Evolutionary conservation across 1,284 basidiomycete genomes (phyloP).

Genomic region (Rhodofomes roseus): DNA sequence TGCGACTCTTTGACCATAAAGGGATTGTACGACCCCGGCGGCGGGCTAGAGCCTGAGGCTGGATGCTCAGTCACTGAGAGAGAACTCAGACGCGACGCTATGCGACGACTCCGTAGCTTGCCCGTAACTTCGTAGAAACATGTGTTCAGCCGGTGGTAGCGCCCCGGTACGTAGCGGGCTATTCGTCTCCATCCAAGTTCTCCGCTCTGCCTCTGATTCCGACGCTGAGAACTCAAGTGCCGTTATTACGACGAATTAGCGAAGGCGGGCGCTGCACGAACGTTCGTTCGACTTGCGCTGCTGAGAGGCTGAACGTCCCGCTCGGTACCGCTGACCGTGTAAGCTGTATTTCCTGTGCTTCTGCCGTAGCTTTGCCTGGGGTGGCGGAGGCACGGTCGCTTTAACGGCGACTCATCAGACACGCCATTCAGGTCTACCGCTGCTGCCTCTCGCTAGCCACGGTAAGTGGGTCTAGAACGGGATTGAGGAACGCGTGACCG

Average conservation of each 20-base stretch:
- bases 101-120: too few species aligned
- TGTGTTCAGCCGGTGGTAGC: neutral
- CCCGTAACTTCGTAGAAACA: too few species aligned
- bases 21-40: neutral
- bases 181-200: neutral
- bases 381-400: neutral
- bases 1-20: neutral
- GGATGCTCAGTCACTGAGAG: too few species aligned
- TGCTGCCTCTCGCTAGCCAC: neutral
- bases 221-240: neutral
- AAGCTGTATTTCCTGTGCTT: too few species aligned
- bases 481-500: neutral
- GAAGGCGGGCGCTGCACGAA: neutral
- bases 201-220: neutral
- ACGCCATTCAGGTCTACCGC: neutral
- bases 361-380: neutral
- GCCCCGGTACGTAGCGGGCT: neutral
- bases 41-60: too few species aligned
- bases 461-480: neutral
- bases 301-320: neutral
- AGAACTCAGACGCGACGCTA: too few species aligned
- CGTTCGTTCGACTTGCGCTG: neutral
- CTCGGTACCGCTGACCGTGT: neutral
- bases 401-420: neutral
- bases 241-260: neutral